Conservation (phyloP, 495 filamentous ascomycete species). For the Sphaerosporella brunnea region DNA sequence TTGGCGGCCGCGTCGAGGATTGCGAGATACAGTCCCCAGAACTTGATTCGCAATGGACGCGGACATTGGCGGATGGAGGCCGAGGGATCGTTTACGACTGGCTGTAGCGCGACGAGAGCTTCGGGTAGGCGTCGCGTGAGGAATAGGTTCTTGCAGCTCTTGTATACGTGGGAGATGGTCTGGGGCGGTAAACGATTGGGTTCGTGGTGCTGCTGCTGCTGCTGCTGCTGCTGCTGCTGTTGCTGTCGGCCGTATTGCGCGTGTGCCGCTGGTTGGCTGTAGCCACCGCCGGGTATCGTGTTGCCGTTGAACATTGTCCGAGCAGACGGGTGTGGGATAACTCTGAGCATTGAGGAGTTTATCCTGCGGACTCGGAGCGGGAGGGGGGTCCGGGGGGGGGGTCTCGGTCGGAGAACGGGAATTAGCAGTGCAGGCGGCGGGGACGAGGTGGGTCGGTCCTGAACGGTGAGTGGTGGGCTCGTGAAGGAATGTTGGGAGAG, state of each 20-base stretch:
- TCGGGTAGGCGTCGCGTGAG: constrained; percentile 81
- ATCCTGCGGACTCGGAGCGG: too few relatives aligned
- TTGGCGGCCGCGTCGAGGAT: constrained; percentile 80
- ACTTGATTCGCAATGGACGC: constrained; percentile 65
- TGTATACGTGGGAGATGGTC: constrained; percentile 48
- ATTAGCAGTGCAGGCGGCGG: too few relatives aligned
- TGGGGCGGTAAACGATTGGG: constrained; percentile 31
- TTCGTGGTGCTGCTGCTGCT: constrained; percentile 8
- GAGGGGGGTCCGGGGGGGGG: too few relatives aligned
- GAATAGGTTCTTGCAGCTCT: constrained; percentile 77
- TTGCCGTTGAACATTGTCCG: constrained; percentile 23
- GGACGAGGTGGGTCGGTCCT: too few relatives aligned
- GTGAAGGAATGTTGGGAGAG: too few relatives aligned
- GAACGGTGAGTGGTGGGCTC: too few relatives aligned
- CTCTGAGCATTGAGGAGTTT: constrained; percentile 21
- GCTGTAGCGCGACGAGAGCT: constrained; percentile 62
- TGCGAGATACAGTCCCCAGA: constrained; percentile 93
- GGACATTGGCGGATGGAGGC: constrained; percentile 30
- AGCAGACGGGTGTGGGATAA: constrained; percentile 22
- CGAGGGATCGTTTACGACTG: constrained; percentile 40
- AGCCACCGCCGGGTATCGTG: constrained; percentile 7
- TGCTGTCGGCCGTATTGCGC: constrained; percentile 10
- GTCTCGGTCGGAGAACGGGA: too few relatives aligned
- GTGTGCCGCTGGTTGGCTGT: neutral
- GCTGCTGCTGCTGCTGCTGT: constrained; percentile 5